Evolutionary conservation across 192 early-diverging fungal species (phyloP).

Genomic region (Diversispora epigaea): DNA sequence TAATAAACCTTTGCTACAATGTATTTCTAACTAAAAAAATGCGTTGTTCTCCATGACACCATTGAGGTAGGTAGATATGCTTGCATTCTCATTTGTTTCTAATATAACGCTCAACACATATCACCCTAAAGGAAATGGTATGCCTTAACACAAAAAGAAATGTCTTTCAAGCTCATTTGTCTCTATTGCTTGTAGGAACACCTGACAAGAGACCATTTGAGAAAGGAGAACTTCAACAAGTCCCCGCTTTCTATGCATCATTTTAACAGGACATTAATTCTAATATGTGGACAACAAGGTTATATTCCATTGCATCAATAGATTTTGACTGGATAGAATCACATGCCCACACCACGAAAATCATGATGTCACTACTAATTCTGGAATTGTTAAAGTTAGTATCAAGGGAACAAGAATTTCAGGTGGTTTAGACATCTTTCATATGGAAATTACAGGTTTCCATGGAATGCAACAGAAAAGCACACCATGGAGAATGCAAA

Average conservation of each 20-base stretch:
- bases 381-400: conserved; percentile 3
- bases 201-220: conserved; percentile 21
- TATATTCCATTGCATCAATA: conserved; percentile 8
- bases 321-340: conserved; percentile 35
- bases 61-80: conserved; percentile 19
- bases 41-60: background rate
- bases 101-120: conserved; percentile 14
- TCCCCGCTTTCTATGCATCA: background rate
- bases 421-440: conserved; percentile 9
- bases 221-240: conserved; percentile 19
- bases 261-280: conserved; percentile 15
- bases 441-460: conserved; percentile 15
- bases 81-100: conserved; percentile 18
- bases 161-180: conserved; percentile 23
- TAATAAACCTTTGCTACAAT: conserved; percentile 10
- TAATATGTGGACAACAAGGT: too few relatives aligned
- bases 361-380: conserved; percentile 29
- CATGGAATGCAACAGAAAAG: conserved; percentile 17
- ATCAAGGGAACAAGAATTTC: conserved; percentile 1
- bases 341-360: conserved; percentile 12
- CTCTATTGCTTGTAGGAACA: background rate
- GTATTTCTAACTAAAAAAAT: background rate
- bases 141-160: conserved; percentile 12
- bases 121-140: conserved; percentile 14
- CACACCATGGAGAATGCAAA: conserved; percentile 10